Percentiles rank a stretch among this genome's conserved stretches.
Conservation (phyloP, 1,139 yeast species). For the Pichia sp. region DNA sequence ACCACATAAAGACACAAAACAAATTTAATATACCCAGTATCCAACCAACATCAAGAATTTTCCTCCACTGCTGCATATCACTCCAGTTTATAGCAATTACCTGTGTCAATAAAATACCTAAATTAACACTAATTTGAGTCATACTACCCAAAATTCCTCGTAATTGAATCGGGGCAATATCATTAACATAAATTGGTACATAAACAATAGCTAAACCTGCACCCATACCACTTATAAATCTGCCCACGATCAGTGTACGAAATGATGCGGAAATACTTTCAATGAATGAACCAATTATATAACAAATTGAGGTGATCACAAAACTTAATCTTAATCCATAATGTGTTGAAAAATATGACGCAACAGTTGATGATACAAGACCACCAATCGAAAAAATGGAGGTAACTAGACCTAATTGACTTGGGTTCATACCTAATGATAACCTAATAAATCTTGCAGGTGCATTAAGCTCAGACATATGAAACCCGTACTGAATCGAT, state of each 20-base stretch:
- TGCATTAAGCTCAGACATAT: constrained; percentile 83
- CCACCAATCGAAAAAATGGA: constrained; percentile 87
- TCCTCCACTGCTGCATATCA: constrained; percentile 64
- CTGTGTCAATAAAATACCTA: constrained; percentile 80
- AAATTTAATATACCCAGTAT: constrained; percentile 47
- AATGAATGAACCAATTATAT: constrained; percentile 60
- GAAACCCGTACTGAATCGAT: constrained; percentile 85
- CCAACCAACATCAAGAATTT: constrained; percentile 54
- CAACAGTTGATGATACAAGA: constrained; percentile 64
- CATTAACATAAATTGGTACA: constrained; percentile 75
- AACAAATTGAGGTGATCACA: constrained; percentile 44
- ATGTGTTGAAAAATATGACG: constrained; percentile 63
- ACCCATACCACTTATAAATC: constrained; percentile 74
- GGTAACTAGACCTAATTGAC: constrained; percentile 73
- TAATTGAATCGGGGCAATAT: constrained; percentile 60
- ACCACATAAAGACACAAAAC: constrained; percentile 37
- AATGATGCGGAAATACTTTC: constrained; percentile 49
- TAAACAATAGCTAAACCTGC: constrained; percentile 86
- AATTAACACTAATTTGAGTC: constrained; percentile 79
- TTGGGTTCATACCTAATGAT: constrained; percentile 29
- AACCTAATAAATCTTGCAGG: constrained; percentile 51
- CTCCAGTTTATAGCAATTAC: constrained; percentile 64
- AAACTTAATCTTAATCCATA: constrained; percentile 61
- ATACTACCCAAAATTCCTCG: constrained; percentile 80
- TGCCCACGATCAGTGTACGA: constrained; percentile 49